These are phyloP conservation scores for Chrysochromulina tobinii DNA, from an alignment of 78 protist genomes.

Conservation along the genomic window DNA sequence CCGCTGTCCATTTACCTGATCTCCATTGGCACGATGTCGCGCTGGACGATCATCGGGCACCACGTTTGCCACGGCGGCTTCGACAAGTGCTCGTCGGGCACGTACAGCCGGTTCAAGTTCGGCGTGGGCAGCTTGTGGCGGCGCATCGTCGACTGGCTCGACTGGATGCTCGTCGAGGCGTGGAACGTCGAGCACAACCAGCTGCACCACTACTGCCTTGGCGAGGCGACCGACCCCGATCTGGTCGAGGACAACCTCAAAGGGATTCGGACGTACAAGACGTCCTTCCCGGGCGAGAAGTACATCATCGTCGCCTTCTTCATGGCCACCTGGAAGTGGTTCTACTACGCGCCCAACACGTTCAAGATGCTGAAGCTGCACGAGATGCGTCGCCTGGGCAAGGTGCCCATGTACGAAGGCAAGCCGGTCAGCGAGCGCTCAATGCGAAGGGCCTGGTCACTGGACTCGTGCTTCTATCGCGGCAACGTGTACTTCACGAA, in stretches of 20 bases:
- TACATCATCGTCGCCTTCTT: slow-evolving; percentile 23
- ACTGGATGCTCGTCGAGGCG: slow-evolving; percentile 58
- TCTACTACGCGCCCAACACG: slow-evolving; percentile 56
- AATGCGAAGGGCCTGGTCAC: too few species aligned
- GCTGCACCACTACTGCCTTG: slow-evolving; percentile 50
- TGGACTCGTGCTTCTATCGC: too few species aligned
- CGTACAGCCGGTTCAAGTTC: neutral
- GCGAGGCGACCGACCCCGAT: slow-evolving; percentile 29
- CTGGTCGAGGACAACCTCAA: slow-evolving; percentile 33
- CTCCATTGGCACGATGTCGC: slow-evolving; percentile 20
- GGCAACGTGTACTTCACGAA: too few species aligned
- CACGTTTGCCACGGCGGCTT: slow-evolving; percentile 56
- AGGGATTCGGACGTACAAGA: neutral
- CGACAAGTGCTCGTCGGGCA: neutral
- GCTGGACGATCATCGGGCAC: slow-evolving; percentile 51
- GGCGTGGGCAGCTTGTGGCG: slow-evolving; percentile 10
- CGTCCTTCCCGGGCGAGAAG: neutral
- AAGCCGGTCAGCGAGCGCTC: too few species aligned
- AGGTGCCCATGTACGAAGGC: too few species aligned
- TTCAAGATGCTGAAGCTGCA: slow-evolving; percentile 22
- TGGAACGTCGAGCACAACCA: slow-evolving; percentile 61
- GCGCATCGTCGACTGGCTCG: slow-evolving; percentile 47
- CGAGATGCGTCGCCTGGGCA: neutral
- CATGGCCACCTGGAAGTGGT: slow-evolving; percentile 54
- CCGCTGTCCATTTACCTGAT: slow-evolving; percentile 4